Evolutionary conservation across 352 stramenopile species (phyloP).

Genomic region (Globisporangium okanoganense): DNA sequence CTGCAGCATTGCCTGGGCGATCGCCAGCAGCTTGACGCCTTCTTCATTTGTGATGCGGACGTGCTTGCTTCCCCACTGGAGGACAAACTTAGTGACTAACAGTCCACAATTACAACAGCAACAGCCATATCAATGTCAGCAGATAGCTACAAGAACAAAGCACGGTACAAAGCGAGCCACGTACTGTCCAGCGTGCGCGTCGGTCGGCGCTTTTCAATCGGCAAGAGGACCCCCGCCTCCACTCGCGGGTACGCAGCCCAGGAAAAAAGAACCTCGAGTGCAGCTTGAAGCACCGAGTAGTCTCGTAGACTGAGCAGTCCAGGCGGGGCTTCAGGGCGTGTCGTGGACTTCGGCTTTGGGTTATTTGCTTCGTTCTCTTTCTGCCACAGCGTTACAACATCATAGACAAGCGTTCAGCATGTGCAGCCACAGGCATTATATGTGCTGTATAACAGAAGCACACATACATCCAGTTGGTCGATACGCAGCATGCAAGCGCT

Average conservation of each 20-base stretch:
- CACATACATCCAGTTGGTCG: slow-evolving; percentile 6
- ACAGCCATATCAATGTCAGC: neutral
- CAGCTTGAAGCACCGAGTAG: slow-evolving; percentile 79
- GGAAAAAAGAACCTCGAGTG: slow-evolving; percentile 69
- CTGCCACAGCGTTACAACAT: neutral
- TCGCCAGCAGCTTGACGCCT: slow-evolving; percentile 30
- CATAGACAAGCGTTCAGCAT: neutral
- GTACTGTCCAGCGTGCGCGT: slow-evolving; percentile 81
- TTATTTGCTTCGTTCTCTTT: neutral
- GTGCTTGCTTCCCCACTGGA: slow-evolving; percentile 35
- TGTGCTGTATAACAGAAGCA: neutral
- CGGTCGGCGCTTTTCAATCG: slow-evolving; percentile 59
- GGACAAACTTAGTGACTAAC: slow-evolving; percentile 49
- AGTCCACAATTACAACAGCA: neutral
- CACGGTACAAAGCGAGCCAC: slow-evolving; percentile 16
- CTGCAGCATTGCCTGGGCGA: slow-evolving; percentile 49
- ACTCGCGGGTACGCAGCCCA: slow-evolving; percentile 61
- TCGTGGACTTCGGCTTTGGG: slow-evolving; percentile 10
- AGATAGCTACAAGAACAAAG: no score
- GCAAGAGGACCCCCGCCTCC: slow-evolving; percentile 43
- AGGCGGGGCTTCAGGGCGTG: slow-evolving; percentile 38
- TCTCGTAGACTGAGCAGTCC: slow-evolving; percentile 80
- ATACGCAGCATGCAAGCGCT: slow-evolving; percentile 33
- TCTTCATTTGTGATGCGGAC: slow-evolving; percentile 10
- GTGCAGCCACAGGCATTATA: neutral